phyloP scores from a whole-genome alignment of 2,329 filamentous ascomycete genomes.

The Sclerotinia trifoliorum region DNA sequence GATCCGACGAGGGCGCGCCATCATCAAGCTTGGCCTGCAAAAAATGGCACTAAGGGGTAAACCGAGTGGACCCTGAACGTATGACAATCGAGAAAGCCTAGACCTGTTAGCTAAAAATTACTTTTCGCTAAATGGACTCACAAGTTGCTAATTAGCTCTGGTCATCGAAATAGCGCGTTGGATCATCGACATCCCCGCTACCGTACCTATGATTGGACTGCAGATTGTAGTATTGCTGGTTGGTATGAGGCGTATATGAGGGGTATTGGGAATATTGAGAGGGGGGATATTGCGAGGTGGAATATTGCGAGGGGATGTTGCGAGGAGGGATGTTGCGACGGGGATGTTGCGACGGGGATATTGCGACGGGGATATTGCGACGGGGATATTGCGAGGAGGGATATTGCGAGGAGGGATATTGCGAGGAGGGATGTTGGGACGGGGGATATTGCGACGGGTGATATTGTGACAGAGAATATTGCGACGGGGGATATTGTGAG shows the following conservation, averaged over 20 bases:
- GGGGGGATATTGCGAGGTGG: not conserved
- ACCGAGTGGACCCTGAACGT: constrained; percentile 11
- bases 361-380: not conserved
- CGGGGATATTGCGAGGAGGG: not conserved
- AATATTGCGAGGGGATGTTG: not conserved
- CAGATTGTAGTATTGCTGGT: not conserved
- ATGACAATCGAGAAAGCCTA: not conserved
- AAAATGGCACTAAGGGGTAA: not conserved
- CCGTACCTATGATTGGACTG: not conserved
- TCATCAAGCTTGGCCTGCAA: not conserved
- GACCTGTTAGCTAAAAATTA: not conserved
- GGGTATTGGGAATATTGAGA: not conserved
- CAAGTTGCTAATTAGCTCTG: not conserved
- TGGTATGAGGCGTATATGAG: not conserved
- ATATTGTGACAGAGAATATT: not conserved
- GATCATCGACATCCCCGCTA: not conserved
- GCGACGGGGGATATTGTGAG: not conserved
- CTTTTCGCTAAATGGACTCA: not conserved
- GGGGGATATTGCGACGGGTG: not conserved
- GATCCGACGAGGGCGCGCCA: not conserved
- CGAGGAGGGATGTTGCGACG: not conserved
- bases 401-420: not conserved
- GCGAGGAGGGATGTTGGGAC: not conserved
- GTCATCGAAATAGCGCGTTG: not conserved
- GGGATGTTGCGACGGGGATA: no score